These are phyloP conservation scores for Coemansia sp. DNA, from an alignment of 192 early-diverging fungal genomes.

Conservation along the genomic window DNA sequence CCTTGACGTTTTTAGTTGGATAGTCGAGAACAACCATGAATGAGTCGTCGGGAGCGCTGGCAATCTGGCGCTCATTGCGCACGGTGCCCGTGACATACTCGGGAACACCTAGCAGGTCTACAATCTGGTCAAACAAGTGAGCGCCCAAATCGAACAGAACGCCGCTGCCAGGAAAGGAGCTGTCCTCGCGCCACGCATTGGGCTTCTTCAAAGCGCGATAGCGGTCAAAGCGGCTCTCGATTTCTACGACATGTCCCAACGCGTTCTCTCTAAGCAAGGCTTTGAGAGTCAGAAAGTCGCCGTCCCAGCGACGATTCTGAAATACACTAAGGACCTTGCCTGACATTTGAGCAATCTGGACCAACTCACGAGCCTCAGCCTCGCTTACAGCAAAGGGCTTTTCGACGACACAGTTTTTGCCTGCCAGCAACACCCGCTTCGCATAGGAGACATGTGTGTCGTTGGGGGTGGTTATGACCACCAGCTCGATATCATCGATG, in stretches of 20 bases:
- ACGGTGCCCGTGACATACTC: conserved; percentile 62
- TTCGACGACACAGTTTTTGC: conserved; percentile 77
- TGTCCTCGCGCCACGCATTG: conserved; percentile 71
- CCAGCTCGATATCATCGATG: conserved; percentile 61
- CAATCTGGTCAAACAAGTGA: conserved; percentile 68
- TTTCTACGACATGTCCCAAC: conserved; percentile 70
- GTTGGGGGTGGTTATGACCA: conserved; percentile 77
- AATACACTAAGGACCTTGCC: conserved; percentile 68
- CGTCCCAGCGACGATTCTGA: conserved; percentile 83
- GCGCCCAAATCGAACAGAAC: conserved; percentile 75
- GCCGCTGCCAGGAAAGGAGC: conserved; percentile 64
- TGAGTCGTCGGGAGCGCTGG: conserved; percentile 60
- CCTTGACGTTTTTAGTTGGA: conserved; percentile 59
- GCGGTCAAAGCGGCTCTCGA: conserved; percentile 76
- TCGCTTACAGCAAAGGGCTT: conserved; percentile 75
- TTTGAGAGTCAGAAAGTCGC: conserved; percentile 77
- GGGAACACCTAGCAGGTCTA: conserved; percentile 70
- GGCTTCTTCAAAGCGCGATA: conserved; percentile 68
- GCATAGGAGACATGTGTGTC: conserved; percentile 65
- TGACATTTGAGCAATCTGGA: conserved; percentile 60
- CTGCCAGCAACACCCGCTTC: conserved; percentile 60
- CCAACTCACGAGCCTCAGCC: conserved; percentile 63
- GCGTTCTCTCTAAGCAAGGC: conserved; percentile 58
- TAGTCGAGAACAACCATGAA: conserved; percentile 69
- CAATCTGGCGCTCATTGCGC: conserved; percentile 68